Conservation (phyloP, 163 green algal genomes). For the Chloromonas sp. region DNA sequence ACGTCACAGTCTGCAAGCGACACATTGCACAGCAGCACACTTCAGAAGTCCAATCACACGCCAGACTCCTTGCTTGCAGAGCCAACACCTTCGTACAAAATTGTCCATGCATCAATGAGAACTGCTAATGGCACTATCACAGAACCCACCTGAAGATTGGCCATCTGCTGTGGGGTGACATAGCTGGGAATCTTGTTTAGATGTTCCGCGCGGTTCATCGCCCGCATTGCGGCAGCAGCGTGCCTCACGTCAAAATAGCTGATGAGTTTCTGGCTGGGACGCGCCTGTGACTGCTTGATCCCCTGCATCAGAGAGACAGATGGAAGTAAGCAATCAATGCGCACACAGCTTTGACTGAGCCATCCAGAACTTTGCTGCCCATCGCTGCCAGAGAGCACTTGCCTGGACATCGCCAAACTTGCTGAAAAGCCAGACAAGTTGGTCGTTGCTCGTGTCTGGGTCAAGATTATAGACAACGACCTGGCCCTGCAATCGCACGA, state of each 20-base stretch:
- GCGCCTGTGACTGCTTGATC: conserved; percentile 35
- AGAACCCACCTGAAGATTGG: not conserved
- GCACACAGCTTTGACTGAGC: too few species aligned
- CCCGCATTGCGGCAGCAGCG: conserved; percentile 58
- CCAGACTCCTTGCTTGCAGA: not conserved
- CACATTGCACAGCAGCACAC: not conserved
- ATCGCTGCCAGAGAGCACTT: conserved; percentile 3
- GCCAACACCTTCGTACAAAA: too few species aligned
- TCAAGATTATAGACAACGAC: conserved; percentile 82
- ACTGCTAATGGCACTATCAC: not conserved
- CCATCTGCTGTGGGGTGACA: conserved; percentile 17
- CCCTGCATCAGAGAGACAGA: too few species aligned
- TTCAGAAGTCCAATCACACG: not conserved
- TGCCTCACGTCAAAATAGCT: conserved; percentile 87
- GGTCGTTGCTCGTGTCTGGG: conserved; percentile 54
- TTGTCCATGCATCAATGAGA: too few species aligned
- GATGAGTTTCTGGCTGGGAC: conserved; percentile 74
- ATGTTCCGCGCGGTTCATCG: conserved; percentile 51
- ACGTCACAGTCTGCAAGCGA: not conserved
- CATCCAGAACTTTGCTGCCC: too few species aligned
- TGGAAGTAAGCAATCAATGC: too few species aligned
- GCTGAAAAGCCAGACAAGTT: conserved; percentile 73
- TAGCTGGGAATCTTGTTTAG: conserved; percentile 32
- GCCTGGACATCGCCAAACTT: conserved; percentile 79
- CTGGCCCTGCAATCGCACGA: conserved; percentile 53